Conservation (phyloP, 1,284 basidiomycete species). For the Sanghuangporus weigelae region DNA sequence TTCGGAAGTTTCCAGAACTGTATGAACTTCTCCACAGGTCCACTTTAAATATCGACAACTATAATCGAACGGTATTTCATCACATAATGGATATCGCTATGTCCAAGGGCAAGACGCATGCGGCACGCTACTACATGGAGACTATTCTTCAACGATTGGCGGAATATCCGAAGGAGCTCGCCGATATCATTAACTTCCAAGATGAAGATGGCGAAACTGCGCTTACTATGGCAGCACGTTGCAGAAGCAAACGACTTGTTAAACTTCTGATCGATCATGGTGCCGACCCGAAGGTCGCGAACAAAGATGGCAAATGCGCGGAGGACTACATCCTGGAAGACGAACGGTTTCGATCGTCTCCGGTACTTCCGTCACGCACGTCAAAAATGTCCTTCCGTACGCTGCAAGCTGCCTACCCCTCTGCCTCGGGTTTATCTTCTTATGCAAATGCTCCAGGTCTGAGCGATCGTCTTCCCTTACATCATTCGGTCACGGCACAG, state of each 20-base stretch:
- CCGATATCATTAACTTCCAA: constrained; percentile 99
- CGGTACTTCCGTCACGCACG: constrained; percentile 64
- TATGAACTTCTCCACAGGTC: constrained; percentile 96
- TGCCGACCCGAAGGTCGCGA: constrained; percentile 93
- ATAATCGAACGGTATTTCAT: constrained; percentile 97
- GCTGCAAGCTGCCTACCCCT: constrained; percentile 51
- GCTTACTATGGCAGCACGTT: constrained; percentile 93
- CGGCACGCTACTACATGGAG: constrained; percentile 99
- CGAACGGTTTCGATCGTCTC: constrained; percentile 92
- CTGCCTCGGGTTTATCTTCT: constrained; percentile 29
- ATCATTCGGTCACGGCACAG: constrained; percentile 86
- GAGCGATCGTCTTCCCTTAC: constrained; percentile 66
- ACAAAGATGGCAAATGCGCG: constrained; percentile 94
- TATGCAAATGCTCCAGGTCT: constrained; percentile 44
- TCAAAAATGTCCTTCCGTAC: constrained; percentile 65
- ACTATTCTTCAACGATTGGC: constrained; percentile 85
- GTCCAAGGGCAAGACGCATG: constrained; percentile 96
- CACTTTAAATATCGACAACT: constrained; percentile 98
- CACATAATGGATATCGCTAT: constrained; percentile 99
- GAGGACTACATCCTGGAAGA: constrained; percentile 99
- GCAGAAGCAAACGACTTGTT: constrained; percentile 94
- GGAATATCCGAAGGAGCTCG: constrained; percentile 96
- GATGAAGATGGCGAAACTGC: constrained; percentile 99
- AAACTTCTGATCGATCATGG: constrained; percentile 96
- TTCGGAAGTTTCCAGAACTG: constrained; percentile 97